phyloP scores from a whole-genome alignment of 495 filamentous ascomycete species.

The Neurospora cerealis region DNA sequence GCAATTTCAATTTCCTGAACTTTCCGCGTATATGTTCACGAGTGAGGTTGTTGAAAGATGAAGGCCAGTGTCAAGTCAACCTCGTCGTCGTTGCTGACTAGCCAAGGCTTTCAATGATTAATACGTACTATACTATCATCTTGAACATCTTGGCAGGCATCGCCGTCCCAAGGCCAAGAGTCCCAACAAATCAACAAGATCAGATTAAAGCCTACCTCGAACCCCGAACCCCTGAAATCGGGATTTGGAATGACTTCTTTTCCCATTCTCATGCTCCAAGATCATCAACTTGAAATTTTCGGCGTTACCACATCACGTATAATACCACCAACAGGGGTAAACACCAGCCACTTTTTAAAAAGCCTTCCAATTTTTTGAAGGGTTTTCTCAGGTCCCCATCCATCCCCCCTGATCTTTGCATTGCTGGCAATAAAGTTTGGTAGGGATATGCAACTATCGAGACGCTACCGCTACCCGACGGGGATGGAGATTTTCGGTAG shows the following conservation, averaged over 20 bases:
- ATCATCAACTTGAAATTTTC: neutral
- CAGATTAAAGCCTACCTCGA: neutral
- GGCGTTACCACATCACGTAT: neutral
- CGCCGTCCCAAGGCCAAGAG: too few relatives aligned
- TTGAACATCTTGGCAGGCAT: too few relatives aligned
- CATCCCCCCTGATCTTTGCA: neutral
- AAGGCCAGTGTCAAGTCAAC: neutral
- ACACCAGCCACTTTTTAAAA: neutral
- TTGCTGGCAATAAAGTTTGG: neutral
- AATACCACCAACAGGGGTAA: neutral
- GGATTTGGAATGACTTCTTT: neutral
- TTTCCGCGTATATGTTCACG: neutral
- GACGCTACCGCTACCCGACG: neutral
- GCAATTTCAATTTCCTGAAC: neutral
- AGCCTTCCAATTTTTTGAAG: neutral
- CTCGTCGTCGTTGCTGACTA: neutral
- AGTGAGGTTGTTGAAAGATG: neutral
- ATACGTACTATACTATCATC: too few relatives aligned
- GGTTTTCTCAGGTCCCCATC: neutral
- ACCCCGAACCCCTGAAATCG: neutral
- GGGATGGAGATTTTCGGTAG: neutral
- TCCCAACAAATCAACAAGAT: too few relatives aligned
- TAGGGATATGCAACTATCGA: neutral
- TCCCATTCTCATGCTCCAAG: too few relatives aligned
- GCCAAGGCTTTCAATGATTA: too few relatives aligned